Evolutionary conservation across 768 basidiomycete species (phyloP), one percentile per base, ranked within the genome.

Genomic region (Lanmaoa pseudosensibilis): DNA sequence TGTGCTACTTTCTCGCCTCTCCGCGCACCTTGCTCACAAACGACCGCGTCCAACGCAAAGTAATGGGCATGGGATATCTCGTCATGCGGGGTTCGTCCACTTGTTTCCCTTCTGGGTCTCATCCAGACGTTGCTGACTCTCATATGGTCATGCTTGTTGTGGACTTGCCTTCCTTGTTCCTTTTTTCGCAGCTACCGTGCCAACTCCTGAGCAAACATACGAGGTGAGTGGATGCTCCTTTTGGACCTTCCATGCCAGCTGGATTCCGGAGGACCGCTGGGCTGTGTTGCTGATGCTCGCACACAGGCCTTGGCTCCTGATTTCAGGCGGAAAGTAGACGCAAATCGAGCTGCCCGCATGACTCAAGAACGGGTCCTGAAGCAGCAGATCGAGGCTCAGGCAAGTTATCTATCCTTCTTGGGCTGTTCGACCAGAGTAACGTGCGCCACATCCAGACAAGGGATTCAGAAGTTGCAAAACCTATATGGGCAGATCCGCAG

Each of bases 251-350:
- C 23, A 12, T 33, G 30, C 30, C 13, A 32, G 15, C 46, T 43
- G 41, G 36, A 11, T 36, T n/a, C n/a, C 21, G 45, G 58, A 44
- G 36, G n/a, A 23, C 61, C 32, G 32, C 15, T 12, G 30, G 8
- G 54, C 33, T 30, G 41, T 45, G 40, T 33, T 30, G 15, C 51
- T 62, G 39, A 52, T 50, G 30, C 30, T 23, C 12, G 39, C 52
- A 38, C 54, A 25, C 58, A 87, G 86, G 74, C 77, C 67, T 77
- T 88, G 77, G 78, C 86, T 21, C 86, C 87, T 59, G 84, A 85
- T 73, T 69, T 87, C 58, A 79, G 77, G 61, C 78, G 81, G 46
- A 82, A 81, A 62, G 86, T 88, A 18, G 87, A 88, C 61, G 80
- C 80, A 3, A 75, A 78, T 54, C 79, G 83, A 36, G 78, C 78